Evolutionary conservation across 495 filamentous ascomycete genomes (phyloP), one percentile per base, ranked within the genome.

Genomic region (Hyaloscypha variabilis): DNA sequence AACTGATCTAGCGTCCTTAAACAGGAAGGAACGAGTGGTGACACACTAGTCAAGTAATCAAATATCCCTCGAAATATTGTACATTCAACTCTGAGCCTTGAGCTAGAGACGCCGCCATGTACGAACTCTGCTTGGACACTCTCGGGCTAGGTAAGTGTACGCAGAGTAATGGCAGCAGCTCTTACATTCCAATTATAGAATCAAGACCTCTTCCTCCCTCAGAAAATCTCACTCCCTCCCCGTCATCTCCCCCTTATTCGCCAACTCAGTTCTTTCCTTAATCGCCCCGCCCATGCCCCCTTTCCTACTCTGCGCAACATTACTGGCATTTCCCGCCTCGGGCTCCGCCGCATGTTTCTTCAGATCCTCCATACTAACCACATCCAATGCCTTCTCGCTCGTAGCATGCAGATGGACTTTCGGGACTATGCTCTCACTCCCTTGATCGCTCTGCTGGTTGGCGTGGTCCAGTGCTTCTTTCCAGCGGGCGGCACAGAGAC

Each of bases 401-500:
- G 81, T 83, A 24, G 81, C 80, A 34, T 79, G 77, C 3, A 83
- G 50, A 50, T 78, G 74, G 10, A 83, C 77, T 30, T 74, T 77
- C 3, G 75, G 74, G 13, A 81, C 75, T 11, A 75, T 67, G 28
- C 69, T 64, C 25, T 76, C 78, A 8, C 65, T 71, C 23, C 72
- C 77, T 28, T 69, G 64, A 36, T 76, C 78, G 13, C 62, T 67
- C 11, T 70, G 68, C 24, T 54, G 17, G 46, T 59, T 31, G 8
- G 65, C 61, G 29, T 78, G 74, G 17, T 82, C 74, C 55, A 81
- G 78, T 19, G 80, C 83, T 66, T 86, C 82, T 68, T 79, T 78
- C 83, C 83, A 86, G 46, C 83, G 68, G 19, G 67, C 67, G 5
- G 83, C 81, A 67, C 83, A 84, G 17, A 88, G 70, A 68, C 87